Evolutionary conservation across 2,329 filamentous ascomycete species (phyloP).

Genomic region (Sporothrix protearum): DNA sequence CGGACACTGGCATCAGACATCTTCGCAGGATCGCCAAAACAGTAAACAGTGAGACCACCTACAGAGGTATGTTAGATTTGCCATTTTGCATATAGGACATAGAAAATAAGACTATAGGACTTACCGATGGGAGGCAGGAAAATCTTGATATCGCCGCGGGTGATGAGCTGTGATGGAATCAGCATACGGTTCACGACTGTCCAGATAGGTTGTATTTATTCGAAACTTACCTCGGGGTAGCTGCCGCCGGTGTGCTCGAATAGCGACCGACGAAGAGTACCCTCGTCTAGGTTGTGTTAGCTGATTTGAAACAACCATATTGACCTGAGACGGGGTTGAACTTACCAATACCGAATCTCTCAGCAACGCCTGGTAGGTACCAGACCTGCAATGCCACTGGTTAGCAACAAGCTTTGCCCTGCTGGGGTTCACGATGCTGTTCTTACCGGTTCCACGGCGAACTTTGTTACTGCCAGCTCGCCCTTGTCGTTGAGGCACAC

Average conservation of each 20-base stretch:
- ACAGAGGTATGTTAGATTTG: constrained; percentile 24
- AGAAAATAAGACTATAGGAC: too few relatives aligned
- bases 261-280: constrained; percentile 74
- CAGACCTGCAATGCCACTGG: constrained; percentile 49
- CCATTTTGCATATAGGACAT: too few relatives aligned
- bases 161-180: constrained; percentile 62
- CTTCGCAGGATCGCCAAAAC: constrained; percentile 90
- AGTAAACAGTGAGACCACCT: constrained; percentile 91
- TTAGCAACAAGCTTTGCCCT: not conserved
- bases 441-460: constrained; percentile 87
- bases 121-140: constrained; percentile 88
- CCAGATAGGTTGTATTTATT: not conserved
- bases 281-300: constrained; percentile 63
- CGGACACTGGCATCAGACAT: constrained; percentile 82
- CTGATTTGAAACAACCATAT: not conserved
- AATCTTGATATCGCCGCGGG: constrained; percentile 87
- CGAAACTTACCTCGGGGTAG: constrained; percentile 68
- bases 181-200: not conserved
- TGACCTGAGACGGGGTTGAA: not conserved
- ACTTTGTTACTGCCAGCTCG: constrained; percentile 90
- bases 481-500: constrained; percentile 83
- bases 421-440: not conserved
- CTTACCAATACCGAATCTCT: constrained; percentile 82
- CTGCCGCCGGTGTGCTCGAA: constrained; percentile 96
- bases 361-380: constrained; percentile 83